Evolutionary conservation across 2,329 filamentous ascomycete genomes (phyloP).

Genomic region (Fusarium caatingaense): DNA sequence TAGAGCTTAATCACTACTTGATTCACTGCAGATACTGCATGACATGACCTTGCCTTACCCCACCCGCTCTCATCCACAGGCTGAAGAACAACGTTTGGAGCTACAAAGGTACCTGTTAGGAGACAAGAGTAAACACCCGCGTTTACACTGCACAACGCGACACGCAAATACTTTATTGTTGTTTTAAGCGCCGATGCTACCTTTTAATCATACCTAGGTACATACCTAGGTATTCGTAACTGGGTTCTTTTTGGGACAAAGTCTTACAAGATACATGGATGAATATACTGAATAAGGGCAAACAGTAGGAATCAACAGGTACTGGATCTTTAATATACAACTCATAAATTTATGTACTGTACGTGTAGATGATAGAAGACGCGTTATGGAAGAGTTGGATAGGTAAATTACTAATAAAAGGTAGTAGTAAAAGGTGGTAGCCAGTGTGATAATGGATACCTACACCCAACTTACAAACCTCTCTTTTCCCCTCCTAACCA

Average conservation of each 20-base stretch:
- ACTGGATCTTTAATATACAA: not conserved
- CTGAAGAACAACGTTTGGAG: not conserved
- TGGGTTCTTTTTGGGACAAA: not conserved
- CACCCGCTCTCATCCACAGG: not conserved
- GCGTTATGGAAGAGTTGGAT: too few relatives aligned
- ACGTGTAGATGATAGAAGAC: not conserved
- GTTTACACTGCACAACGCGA: not conserved
- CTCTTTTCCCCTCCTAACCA: slow-evolving; percentile 77
- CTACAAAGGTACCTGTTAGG: not conserved
- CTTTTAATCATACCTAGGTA: not conserved
- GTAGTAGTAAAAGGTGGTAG: not conserved
- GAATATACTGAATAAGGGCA: not conserved
- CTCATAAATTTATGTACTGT: not conserved
- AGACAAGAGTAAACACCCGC: not conserved
- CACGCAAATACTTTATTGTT: not conserved
- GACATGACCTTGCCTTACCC: slow-evolving; percentile 17
- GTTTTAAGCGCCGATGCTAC: not conserved
- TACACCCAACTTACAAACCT: slow-evolving; percentile 64
- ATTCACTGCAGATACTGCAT: slow-evolving; percentile 24
- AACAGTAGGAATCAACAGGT: not conserved
- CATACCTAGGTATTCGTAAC: too few relatives aligned
- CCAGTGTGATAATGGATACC: not conserved
- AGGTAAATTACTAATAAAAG: not conserved
- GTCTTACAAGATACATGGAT: not conserved
- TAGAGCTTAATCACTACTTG: slow-evolving; percentile 7